These are phyloP conservation scores for Rhodotorula sp. DNA, from an alignment of 1,284 basidiomycete genomes.

Conservation along the genomic window DNA sequence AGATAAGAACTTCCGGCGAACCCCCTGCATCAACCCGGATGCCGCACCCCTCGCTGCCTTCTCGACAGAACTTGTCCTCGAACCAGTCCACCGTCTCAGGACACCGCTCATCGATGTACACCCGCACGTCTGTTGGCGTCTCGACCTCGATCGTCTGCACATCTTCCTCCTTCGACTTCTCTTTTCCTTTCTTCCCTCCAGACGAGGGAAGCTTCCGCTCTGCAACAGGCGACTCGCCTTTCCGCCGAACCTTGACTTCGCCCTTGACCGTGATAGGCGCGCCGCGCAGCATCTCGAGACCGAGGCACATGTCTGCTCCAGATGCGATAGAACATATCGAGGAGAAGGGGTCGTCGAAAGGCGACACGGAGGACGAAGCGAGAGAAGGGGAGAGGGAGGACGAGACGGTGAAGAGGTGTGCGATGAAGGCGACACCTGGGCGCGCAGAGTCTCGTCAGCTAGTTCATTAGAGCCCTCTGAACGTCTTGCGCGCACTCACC, in stretches of 20 bases:
- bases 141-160: conserved; percentile 25
- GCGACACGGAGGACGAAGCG: conserved; percentile 13
- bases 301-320: conserved; percentile 39
- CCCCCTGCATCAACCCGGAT: conserved; percentile 30
- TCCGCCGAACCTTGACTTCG: neutral
- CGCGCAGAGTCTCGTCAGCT: neutral
- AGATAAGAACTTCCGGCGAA: neutral
- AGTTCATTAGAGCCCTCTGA: neutral
- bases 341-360: conserved; percentile 41
- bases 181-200: neutral
- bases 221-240: neutral
- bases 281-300: conserved; percentile 36
- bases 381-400: conserved; percentile 10
- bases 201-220: neutral
- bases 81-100: conserved; percentile 37
- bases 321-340: conserved; percentile 4
- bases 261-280: conserved; percentile 12
- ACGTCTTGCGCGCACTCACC: neutral
- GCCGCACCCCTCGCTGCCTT: conserved; percentile 17
- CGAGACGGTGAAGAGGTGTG: conserved; percentile 37
- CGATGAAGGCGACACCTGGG: conserved; percentile 36
- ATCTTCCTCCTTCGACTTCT: neutral
- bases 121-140: conserved; percentile 36
- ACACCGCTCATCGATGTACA: conserved; percentile 36
- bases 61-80: conserved; percentile 32